These are phyloP conservation scores for Euptelea pleiosperma DNA, from an alignment of 164 flowering plant genomes.

Conservation along the genomic window DNA sequence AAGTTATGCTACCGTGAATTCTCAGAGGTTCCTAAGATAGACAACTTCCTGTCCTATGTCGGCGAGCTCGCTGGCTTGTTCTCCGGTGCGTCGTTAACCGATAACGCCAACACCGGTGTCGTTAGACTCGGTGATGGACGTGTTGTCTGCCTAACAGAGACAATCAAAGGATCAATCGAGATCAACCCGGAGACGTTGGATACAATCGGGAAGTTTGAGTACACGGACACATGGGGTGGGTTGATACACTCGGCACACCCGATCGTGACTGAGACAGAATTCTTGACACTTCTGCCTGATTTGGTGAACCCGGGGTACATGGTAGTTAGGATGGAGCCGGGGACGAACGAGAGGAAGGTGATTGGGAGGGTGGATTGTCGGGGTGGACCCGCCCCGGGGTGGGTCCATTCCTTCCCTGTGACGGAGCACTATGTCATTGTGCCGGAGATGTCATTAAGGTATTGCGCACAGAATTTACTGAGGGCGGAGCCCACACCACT, in stretches of 20 bases:
- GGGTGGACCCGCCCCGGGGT: conserved; percentile 83
- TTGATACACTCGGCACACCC: conserved; percentile 95
- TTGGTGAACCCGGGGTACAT: conserved; percentile 77
- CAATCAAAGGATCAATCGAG: conserved; percentile 78
- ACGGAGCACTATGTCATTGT: conserved; percentile 77
- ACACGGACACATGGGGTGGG: conserved; percentile 57
- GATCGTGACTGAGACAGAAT: conserved; percentile 71
- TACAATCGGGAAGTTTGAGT: conserved; percentile 74
- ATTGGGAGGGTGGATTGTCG: conserved; percentile 81
- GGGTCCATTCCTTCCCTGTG: conserved; percentile 97
- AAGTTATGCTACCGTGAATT: conserved; percentile 86
- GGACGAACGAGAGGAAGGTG: conserved; percentile 73
- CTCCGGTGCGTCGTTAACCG: conserved; percentile 90
- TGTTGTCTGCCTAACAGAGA: conserved; percentile 88
- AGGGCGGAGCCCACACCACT: conserved; percentile 92
- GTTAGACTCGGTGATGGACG: conserved; percentile 82
- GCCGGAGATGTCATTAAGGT: conserved; percentile 95
- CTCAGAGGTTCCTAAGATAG: conserved; percentile 73
- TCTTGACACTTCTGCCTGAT: conserved; percentile 80
- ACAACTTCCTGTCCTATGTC: conserved; percentile 59
- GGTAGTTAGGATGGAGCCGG: conserved; percentile 86
- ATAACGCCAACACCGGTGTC: conserved; percentile 95
- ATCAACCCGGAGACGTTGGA: conserved; percentile 76
- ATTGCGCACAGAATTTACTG: conserved; percentile 66
- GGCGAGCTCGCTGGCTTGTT: conserved; percentile 75